Evolutionary conservation across 2,329 filamentous ascomycete species (phyloP).

Genomic region (Calonectria pseudoreteaudii): DNA sequence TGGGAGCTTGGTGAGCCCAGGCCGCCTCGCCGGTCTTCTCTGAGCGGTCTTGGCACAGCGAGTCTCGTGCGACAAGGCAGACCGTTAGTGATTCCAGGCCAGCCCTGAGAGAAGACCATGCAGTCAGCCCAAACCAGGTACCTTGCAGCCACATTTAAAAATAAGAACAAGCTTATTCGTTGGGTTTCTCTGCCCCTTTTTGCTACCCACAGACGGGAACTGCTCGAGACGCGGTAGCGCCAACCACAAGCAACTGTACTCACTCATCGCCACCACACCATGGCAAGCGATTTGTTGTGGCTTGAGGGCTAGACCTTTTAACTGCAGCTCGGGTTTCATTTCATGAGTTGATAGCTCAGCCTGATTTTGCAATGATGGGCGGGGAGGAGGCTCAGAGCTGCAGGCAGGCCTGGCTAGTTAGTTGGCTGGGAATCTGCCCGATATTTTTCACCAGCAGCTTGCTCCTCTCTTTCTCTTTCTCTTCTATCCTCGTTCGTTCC

Average conservation of each 20-base stretch:
- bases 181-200: background rate
- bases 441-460: background rate
- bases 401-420: background rate
- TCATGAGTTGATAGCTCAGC: background rate
- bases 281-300: background rate
- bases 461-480: background rate
- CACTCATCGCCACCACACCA: background rate
- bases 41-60: background rate
- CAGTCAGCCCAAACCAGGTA: background rate
- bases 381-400: background rate
- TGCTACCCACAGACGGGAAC: background rate
- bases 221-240: background rate
- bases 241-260: background rate
- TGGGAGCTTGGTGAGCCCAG: background rate
- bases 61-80: background rate
- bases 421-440: background rate
- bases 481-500: no score
- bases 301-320: background rate
- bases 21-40: background rate
- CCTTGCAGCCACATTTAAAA: background rate
- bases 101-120: background rate
- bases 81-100: background rate
- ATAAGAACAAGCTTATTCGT: background rate
- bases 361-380: background rate
- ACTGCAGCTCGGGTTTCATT: background rate